Conservation (phyloP, 306 rosid species). For the Vigna unguiculata region DNA sequence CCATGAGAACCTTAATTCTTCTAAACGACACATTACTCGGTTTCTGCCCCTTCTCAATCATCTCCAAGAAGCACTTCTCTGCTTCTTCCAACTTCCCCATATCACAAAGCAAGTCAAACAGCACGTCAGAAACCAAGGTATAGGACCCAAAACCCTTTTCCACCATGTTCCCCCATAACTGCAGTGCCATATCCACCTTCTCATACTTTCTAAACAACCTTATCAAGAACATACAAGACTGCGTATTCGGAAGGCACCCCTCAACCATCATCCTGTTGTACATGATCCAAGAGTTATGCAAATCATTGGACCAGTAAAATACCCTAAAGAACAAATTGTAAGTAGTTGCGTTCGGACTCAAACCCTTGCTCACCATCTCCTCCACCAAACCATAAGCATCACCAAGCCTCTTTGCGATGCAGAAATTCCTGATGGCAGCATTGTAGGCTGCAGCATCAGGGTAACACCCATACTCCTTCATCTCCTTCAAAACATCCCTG, state of each 20-base stretch:
- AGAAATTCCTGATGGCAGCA: constrained; percentile 81
- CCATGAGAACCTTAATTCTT: constrained; percentile 92
- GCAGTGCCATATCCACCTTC: constrained; percentile 82
- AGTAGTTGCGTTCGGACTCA: constrained; percentile 81
- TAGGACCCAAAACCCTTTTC: constrained; percentile 87
- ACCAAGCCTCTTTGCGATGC: constrained; percentile 88
- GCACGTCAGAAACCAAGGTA: constrained; percentile 81
- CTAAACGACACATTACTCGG: constrained; percentile 80
- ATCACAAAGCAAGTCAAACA: constrained; percentile 71
- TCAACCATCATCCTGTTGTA: constrained; percentile 71
- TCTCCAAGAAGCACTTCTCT: constrained; percentile 79
- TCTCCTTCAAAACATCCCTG: constrained; percentile 76
- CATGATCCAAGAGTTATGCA: constrained; percentile 72
- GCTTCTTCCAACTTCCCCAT: no score
- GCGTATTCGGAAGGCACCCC: constrained; percentile 80
- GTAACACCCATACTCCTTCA: constrained; percentile 85
- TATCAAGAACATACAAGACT: constrained; percentile 88
- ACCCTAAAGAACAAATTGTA: constrained; percentile 85
- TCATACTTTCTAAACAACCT: constrained; percentile 77
- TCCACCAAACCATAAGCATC: constrained; percentile 76
- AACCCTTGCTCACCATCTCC: constrained; percentile 73
- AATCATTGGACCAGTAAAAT: constrained; percentile 80
- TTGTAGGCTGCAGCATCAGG: constrained; percentile 86
- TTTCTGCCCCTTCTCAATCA: constrained; percentile 88
- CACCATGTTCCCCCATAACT: constrained; percentile 88